A percentile compares a stretch with the other conserved stretches of the same genome.
phyloP scores from a whole-genome alignment of 2,329 filamentous ascomycete species.

The Ophiocordyceps camponoti-saundersi region DNA sequence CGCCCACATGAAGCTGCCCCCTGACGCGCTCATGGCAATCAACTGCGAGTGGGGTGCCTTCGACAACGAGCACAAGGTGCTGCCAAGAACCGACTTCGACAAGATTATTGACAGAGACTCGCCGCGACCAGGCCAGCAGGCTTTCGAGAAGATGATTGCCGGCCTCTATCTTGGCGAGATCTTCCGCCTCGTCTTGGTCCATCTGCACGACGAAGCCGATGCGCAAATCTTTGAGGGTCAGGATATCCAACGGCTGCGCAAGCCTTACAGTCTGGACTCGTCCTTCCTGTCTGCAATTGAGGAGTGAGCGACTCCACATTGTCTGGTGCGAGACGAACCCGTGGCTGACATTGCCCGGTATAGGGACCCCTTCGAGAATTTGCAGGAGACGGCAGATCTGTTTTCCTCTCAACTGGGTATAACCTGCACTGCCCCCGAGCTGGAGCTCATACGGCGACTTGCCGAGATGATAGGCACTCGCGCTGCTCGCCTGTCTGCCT shows the following conservation, averaged over 20 bases:
- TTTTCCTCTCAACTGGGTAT: slow-evolving; percentile 65
- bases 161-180: slow-evolving; percentile 90
- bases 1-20: slow-evolving; percentile 72
- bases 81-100: slow-evolving; percentile 76
- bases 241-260: slow-evolving; percentile 63
- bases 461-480: slow-evolving; percentile 91
- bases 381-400: slow-evolving; percentile 72
- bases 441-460: slow-evolving; percentile 75
- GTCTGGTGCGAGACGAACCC: not conserved
- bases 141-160: slow-evolving; percentile 96
- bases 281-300: slow-evolving; percentile 90
- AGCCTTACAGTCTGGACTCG: slow-evolving; percentile 77
- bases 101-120: slow-evolving; percentile 78
- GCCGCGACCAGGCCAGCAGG: slow-evolving; percentile 81
- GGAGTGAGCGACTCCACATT: slow-evolving; percentile 35
- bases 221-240: slow-evolving; percentile 68
- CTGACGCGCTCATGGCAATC: slow-evolving; percentile 78
- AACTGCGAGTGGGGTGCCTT: slow-evolving; percentile 98
- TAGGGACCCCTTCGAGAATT: slow-evolving; percentile 86
- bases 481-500: slow-evolving; percentile 80
- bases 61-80: slow-evolving; percentile 80
- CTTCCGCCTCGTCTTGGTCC: slow-evolving; percentile 73
- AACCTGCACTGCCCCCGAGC: slow-evolving; percentile 54
- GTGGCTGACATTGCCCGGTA: slow-evolving; percentile 4
- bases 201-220: slow-evolving; percentile 65